Conservation (phyloP, 2,329 filamentous ascomycete genomes). For the Trichoderma guizhouense region DNA sequence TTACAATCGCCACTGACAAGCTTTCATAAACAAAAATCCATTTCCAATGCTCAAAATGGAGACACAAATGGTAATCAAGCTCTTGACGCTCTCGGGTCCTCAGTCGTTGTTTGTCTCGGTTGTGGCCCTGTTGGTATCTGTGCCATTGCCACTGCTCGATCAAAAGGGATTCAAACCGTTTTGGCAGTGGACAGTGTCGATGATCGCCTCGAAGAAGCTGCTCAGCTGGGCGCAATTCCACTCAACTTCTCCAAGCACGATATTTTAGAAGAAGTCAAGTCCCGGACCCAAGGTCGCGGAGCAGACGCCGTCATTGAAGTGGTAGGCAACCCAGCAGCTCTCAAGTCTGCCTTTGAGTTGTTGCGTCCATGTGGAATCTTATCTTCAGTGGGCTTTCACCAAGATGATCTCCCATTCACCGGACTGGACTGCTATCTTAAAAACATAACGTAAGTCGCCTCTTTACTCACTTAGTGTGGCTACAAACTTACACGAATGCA, state of each 20-base stretch:
- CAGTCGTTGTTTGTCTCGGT: background rate
- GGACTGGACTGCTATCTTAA: background rate
- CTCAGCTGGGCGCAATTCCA: background rate
- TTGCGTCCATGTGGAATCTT: background rate
- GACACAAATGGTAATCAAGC: background rate
- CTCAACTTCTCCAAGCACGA: background rate
- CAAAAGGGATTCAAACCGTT: background rate
- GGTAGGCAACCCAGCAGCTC: background rate
- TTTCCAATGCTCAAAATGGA: background rate
- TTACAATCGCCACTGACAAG: background rate
- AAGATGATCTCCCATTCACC: background rate
- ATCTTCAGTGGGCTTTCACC: slow-evolving; percentile 4
- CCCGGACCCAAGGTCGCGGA: background rate
- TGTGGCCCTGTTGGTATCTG: slow-evolving; percentile 1
- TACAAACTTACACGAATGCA: background rate
- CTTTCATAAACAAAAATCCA: background rate
- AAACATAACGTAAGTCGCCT: background rate
- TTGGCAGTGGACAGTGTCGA: background rate
- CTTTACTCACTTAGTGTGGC: background rate
- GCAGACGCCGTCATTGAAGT: slow-evolving; percentile 1
- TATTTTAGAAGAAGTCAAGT: background rate
- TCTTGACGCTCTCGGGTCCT: background rate
- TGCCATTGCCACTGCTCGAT: background rate
- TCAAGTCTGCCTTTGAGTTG: background rate
- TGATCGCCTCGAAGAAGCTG: background rate